These are phyloP conservation scores for Amanita phalloides DNA, from an alignment of 768 basidiomycete species.

Conservation along the genomic window DNA sequence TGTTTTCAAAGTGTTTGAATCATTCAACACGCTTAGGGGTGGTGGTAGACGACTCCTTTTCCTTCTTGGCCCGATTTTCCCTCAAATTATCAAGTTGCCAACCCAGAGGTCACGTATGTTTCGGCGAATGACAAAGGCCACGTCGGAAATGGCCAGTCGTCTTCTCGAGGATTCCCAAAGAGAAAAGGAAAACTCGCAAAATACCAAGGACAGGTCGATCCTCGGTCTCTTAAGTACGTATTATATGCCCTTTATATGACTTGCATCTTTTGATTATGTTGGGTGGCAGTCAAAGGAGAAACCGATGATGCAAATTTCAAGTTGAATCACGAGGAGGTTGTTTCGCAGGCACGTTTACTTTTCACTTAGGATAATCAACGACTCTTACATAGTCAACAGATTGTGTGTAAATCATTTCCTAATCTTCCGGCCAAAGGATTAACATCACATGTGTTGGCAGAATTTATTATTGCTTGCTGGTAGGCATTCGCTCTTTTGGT, in stretches of 20 bases:
- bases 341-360: constrained; percentile 19
- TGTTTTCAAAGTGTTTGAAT: constrained; percentile 32
- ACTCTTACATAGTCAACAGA: not conserved
- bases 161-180: constrained; percentile 24
- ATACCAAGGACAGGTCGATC: constrained; percentile 27
- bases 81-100: constrained; percentile 23
- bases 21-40: constrained; percentile 15
- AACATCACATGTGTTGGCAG: constrained; percentile 8
- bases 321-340: constrained; percentile 26
- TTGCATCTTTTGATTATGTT: not conserved
- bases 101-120: constrained; percentile 20
- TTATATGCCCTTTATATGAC: not conserved
- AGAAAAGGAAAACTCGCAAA: constrained; percentile 16
- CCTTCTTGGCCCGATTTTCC: constrained; percentile 26
- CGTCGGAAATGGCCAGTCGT: constrained; percentile 27
- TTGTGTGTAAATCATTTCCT: constrained; percentile 1
- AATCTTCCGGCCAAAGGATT: not conserved
- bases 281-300: constrained; percentile 23
- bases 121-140: constrained; percentile 18
- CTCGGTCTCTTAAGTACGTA: constrained; percentile 24
- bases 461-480: constrained; percentile 28
- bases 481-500: constrained; percentile 5
- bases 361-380: not conserved
- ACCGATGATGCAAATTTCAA: constrained; percentile 16
- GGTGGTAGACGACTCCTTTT: constrained; percentile 16